These are phyloP conservation scores for Dendrocalamus latiflorus DNA, from an alignment of 202 grass and related monocot genomes.

Conservation along the genomic window DNA sequence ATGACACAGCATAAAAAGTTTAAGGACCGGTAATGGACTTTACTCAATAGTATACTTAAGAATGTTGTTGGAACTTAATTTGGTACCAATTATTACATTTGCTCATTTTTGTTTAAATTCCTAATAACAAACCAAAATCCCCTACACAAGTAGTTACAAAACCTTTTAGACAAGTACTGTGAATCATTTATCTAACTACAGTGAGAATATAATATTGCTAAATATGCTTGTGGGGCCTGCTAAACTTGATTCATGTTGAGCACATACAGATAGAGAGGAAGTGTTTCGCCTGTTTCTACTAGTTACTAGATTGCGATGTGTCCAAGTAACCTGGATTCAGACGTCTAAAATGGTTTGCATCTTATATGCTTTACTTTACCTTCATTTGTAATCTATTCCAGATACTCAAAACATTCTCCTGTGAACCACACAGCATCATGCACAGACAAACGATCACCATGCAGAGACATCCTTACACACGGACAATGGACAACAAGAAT, in stretches of 20 bases:
- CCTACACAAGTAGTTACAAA: neutral
- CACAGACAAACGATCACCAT: neutral
- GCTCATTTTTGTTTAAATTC: neutral
- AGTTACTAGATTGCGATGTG: neutral
- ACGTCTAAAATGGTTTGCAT: neutral
- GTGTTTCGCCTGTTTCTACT: neutral
- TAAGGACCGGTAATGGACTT: too few species aligned
- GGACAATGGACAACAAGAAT: neutral
- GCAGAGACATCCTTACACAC: neutral
- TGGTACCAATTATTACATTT: neutral
- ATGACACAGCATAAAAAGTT: too few species aligned
- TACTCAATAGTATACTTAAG: neutral
- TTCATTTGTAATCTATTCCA: neutral
- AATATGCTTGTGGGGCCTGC: neutral
- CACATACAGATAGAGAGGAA: neutral
- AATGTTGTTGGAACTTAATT: neutral
- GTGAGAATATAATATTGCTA: too few species aligned
- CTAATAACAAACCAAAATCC: neutral
- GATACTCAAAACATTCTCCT: conserved; percentile 1
- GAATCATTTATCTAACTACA: too few species aligned
- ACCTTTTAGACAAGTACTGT: neutral
- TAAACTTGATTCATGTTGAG: neutral
- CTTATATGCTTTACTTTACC: neutral
- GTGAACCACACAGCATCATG: neutral
- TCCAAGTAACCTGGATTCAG: neutral